Evolutionary conservation across 2,329 filamentous ascomycete genomes (phyloP), one percentile per base, ranked within the genome.

Genomic region (Chaetomium strumarium): DNA sequence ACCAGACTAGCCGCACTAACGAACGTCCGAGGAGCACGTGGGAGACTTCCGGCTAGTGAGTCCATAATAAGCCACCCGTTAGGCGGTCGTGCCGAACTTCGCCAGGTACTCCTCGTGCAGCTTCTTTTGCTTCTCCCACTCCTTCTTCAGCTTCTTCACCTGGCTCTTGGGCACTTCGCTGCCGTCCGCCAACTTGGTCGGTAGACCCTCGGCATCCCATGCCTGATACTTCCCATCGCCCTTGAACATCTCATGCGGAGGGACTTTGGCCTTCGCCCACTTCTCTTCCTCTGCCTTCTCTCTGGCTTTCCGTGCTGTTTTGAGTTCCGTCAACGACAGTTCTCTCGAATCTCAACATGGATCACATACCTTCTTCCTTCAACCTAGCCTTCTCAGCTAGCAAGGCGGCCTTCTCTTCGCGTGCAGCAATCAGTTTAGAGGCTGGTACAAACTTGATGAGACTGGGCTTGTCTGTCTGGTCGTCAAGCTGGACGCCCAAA

Each of bases 51-150:
- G 12, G 17, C 36, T 24, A 24, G 24, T 24, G 24, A 38, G 19
- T n/a, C 10, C 17, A 14, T 13, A 41, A 10, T 9, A 6, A 41
- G 38, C 4, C 17, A 19, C 38, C 10, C 11, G 12, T 30, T 17
- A 34, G 24, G 39, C 47, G 14, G 17, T 46, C 13, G 34, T n/a
- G 8, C 66, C 67, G 52, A 69, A 67, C 55, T 70, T 71, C n/a
- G 58, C 61, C 9, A 58, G 50, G 37, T 66, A 86, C 57, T 84
- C 81, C 58, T 91, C 85, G 67, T 91, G 85, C 53, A 80, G 68
- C 77, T 92, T 95, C 77, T 90, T 93, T 74, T 96, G 92, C 66
- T 78, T 84, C 62, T 95, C 87, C 88, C 88, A 95, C 51, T 90
- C 85, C 75, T 96, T 96, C 71, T 77, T 84, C 61, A 96, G 69